phyloP scores from a whole-genome alignment of 192 early-diverging fungal species.

The Coemansia sp. region DNA sequence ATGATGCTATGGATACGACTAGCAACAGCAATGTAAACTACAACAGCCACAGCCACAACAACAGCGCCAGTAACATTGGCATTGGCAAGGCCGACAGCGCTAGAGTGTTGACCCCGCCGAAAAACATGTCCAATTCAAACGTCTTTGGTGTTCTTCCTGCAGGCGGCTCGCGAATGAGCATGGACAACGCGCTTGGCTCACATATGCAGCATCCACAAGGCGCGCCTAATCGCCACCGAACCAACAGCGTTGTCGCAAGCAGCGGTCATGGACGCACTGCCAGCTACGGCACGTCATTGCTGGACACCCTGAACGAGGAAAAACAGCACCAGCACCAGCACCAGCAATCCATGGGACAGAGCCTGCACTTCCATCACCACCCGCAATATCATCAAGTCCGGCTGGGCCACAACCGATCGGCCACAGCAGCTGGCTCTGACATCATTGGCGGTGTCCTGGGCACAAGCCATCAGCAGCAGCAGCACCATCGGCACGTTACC shows the following conservation, averaged over 20 bases:
- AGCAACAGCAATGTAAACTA: too few species aligned
- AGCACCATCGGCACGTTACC: slow-evolving; percentile 30
- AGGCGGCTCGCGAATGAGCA: neutral
- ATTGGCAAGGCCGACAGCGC: slow-evolving; percentile 15
- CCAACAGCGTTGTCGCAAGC: slow-evolving; percentile 10
- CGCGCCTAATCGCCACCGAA: slow-evolving; percentile 1
- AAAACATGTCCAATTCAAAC: neutral
- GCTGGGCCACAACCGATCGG: slow-evolving; percentile 9
- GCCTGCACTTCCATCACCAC: slow-evolving; percentile 2
- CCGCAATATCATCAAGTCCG: slow-evolving; percentile 3
- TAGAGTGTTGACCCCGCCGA: slow-evolving; percentile 10
- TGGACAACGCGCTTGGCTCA: slow-evolving; percentile 14
- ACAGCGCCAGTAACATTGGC: neutral
- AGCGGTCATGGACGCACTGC: slow-evolving; percentile 45
- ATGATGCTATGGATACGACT: slow-evolving; percentile 7
- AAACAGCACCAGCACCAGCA: slow-evolving; percentile 12
- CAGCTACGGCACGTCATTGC: slow-evolving; percentile 54
- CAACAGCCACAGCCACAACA: neutral
- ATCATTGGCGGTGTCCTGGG: slow-evolving; percentile 1
- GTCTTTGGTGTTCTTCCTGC: slow-evolving; percentile 19
- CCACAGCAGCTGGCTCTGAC: neutral
- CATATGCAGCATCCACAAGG: neutral
- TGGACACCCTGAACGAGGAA: slow-evolving; percentile 52
- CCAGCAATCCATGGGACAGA: neutral
- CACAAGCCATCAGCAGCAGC: neutral